Evolutionary conservation across 164 flowering plant genomes (phyloP).

Genomic region (Brasenia schreberi): DNA sequence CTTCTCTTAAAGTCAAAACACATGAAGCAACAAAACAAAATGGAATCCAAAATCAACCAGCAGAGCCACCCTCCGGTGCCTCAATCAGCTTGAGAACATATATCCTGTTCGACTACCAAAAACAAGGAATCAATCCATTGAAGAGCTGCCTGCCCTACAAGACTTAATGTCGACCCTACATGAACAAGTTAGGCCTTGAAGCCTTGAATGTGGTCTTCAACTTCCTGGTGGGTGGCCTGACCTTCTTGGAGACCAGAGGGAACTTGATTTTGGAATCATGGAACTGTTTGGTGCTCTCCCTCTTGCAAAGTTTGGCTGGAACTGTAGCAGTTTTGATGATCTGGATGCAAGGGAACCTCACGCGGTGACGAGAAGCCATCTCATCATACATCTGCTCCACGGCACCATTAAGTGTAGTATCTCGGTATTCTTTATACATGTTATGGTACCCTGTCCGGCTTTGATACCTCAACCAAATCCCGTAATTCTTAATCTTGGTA

Average conservation of each 20-base stretch:
- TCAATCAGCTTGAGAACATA: not conserved
- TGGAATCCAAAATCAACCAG: not conserved
- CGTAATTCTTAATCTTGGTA: constrained; percentile 68
- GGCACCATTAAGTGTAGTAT: constrained; percentile 77
- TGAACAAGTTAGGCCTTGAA: constrained; percentile 61
- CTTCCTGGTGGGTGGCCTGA: constrained; percentile 70
- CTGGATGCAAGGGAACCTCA: constrained; percentile 71
- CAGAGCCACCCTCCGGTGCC: not conserved
- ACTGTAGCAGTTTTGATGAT: constrained; percentile 81
- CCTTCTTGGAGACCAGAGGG: constrained; percentile 63
- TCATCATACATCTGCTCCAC: constrained; percentile 81
- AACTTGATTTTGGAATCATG: constrained; percentile 69
- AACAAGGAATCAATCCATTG: not conserved
- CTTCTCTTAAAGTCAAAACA: not conserved
- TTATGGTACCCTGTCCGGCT: constrained; percentile 84
- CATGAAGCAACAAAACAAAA: not conserved
- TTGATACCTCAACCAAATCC: constrained; percentile 76
- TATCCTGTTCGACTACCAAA: not conserved
- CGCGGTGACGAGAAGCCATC: constrained; percentile 92
- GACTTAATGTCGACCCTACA: constrained; percentile 18
- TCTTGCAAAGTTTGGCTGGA: constrained; percentile 78
- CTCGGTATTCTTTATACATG: constrained; percentile 92
- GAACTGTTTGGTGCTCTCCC: constrained; percentile 79
- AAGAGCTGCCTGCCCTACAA: too few species aligned
- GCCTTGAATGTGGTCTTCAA: constrained; percentile 91